Evolutionary conservation across 2,329 filamentous ascomycete genomes (phyloP).

Genomic region (Ascosphaera apis): DNA sequence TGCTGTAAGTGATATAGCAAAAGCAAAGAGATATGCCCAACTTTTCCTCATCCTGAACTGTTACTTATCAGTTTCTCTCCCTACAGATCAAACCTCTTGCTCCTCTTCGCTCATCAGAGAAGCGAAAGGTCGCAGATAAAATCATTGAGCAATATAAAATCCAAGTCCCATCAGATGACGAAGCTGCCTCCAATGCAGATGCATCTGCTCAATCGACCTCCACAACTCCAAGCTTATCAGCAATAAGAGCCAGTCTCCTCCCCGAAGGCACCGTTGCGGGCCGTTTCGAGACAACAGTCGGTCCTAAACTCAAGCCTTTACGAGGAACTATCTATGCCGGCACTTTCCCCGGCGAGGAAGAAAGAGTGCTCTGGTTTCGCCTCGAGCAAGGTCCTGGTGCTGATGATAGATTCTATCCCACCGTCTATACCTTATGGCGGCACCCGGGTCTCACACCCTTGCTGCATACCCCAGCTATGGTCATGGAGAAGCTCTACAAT

Average conservation of each 20-base stretch:
- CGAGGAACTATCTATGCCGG: slow-evolving; percentile 43
- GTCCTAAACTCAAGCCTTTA: slow-evolving; percentile 36
- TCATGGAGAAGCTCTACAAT: slow-evolving; percentile 37
- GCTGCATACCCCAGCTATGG: slow-evolving; percentile 35
- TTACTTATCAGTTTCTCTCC: slow-evolving; percentile 4
- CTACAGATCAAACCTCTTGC: slow-evolving; percentile 40
- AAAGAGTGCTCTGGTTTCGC: slow-evolving; percentile 41
- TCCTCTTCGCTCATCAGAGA: slow-evolving; percentile 42
- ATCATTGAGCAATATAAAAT: slow-evolving; percentile 40
- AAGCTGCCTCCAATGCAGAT: slow-evolving; percentile 10
- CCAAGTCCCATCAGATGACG: slow-evolving; percentile 18
- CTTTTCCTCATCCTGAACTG: slow-evolving; percentile 11
- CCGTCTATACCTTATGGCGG: slow-evolving; percentile 44
- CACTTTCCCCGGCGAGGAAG: slow-evolving; percentile 31
- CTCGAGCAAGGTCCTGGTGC: slow-evolving; percentile 28
- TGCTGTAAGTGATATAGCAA: slow-evolving; percentile 22
- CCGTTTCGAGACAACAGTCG: slow-evolving; percentile 41
- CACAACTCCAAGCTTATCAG: slow-evolving; percentile 23
- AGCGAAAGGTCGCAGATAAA: slow-evolving; percentile 41
- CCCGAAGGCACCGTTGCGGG: slow-evolving; percentile 40
- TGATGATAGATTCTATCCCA: slow-evolving; percentile 20
- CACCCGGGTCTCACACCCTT: slow-evolving; percentile 37
- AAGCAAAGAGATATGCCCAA: too few species aligned
- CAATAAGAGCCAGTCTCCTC: slow-evolving; percentile 34
- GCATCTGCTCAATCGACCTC: slow-evolving; percentile 12